A percentile compares a stretch with the other conserved stretches of the same genome.
Evolutionary conservation across 1,284 basidiomycete genomes (phyloP).

Genomic region (Salmacisia buchloeana): DNA sequence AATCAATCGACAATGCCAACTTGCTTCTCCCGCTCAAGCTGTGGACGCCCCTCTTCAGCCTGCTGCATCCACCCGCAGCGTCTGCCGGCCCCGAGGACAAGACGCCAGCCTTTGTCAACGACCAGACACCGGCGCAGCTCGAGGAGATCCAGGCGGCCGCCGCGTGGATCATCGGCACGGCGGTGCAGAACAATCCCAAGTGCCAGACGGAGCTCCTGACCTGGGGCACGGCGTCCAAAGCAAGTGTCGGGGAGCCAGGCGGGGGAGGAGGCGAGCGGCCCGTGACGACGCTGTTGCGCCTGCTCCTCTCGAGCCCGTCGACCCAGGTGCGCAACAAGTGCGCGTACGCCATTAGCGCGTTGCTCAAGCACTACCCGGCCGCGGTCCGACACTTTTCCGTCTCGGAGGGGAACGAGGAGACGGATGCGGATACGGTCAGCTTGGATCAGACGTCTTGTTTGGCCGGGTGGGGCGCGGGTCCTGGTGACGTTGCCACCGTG

Average conservation of each 20-base stretch:
- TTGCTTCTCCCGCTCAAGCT: conserved; percentile 76
- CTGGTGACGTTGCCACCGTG: background rate
- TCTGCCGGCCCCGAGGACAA: too few relatives aligned
- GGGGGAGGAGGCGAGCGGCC: conserved; percentile 37
- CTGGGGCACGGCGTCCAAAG: conserved; percentile 43
- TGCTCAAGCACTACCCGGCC: conserved; percentile 73
- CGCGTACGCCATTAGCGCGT: conserved; percentile 76
- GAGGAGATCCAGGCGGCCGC: conserved; percentile 63
- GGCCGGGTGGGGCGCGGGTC: background rate
- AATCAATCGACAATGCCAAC: conserved; percentile 93
- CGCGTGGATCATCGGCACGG: conserved; percentile 88
- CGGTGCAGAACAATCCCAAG: conserved; percentile 87
- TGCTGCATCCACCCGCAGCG: conserved; percentile 62
- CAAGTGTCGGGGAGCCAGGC: conserved; percentile 1
- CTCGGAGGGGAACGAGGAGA: background rate
- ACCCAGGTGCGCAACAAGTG: conserved; percentile 60
- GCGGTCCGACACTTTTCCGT: conserved; percentile 61
- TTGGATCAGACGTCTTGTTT: conserved; percentile 3
- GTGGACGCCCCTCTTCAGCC: conserved; percentile 72
- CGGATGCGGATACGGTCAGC: background rate
- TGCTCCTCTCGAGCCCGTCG: background rate
- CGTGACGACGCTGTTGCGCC: conserved; percentile 6
- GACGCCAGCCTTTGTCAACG: too few relatives aligned
- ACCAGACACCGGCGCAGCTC: conserved; percentile 3
- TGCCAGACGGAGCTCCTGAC: conserved; percentile 70